phyloP scores from a whole-genome alignment of 2,329 filamentous ascomycete species.

The Amesomyces nigricolor region DNA sequence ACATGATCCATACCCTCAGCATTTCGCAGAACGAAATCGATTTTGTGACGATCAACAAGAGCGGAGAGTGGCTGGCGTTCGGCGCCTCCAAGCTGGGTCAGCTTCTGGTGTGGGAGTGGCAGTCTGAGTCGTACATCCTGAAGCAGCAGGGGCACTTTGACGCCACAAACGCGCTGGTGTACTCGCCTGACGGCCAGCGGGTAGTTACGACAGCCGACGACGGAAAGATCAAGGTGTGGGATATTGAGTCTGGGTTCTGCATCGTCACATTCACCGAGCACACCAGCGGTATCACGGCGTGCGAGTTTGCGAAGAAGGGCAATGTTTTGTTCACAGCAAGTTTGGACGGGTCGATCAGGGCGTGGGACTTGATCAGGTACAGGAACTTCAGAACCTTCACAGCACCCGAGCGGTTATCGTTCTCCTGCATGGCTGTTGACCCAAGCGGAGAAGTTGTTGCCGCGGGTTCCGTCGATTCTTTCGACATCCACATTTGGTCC shows the following conservation, averaged over 20 bases:
- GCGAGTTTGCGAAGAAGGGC: conserved; percentile 90
- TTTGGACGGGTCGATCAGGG: conserved; percentile 86
- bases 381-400: conserved; percentile 98
- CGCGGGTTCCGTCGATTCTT: conserved; percentile 90
- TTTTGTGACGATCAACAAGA: conserved; percentile 87
- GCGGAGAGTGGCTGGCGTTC: conserved; percentile 95
- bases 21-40: conserved; percentile 97
- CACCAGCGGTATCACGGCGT: conserved; percentile 86
- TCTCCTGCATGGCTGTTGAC: conserved; percentile 93
- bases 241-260: conserved; percentile 92
- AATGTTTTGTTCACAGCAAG: conserved; percentile 95
- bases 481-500: conserved; percentile 97
- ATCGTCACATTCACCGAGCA: conserved; percentile 98
- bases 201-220: conserved; percentile 94
- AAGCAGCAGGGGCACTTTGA: conserved; percentile 98
- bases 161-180: conserved; percentile 86
- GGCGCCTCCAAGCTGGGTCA: conserved; percentile 93
- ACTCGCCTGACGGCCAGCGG: conserved; percentile 87
- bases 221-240: conserved; percentile 98
- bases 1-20: conserved; percentile 84
- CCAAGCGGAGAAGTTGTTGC: conserved; percentile 95
- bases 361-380: conserved; percentile 94
- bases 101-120: conserved; percentile 98
- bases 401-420: conserved; percentile 82
- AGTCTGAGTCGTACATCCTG: conserved; percentile 96